Base-by-base conservation (phyloP, 345 rosid species). In the Bretschneidera sinensis region DNA sequence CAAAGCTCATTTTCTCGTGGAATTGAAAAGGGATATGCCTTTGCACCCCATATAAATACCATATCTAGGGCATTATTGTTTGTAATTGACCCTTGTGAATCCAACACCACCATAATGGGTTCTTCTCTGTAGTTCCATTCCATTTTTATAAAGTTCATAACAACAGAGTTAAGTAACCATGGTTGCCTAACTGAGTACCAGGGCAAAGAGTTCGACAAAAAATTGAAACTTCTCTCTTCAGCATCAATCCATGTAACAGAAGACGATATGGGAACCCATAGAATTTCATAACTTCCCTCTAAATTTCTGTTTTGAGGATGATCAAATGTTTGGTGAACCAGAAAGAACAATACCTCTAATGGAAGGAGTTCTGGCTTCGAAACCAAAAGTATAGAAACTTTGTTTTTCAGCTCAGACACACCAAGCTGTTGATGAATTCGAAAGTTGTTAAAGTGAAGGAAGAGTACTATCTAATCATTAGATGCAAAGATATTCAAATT, bases 11-110 rank as follows among this genome's bases (percentile, higher is more conserved):
- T 64, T 76, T 91, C 92, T 69, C 78, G 79, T 4, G 78, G 56
- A 69, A 70, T 55, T 45, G 98, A 83, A 66, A 88, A 91, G 21
- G 95, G 98, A 51, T 76, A 85, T 43, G 95, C 92, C 51, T 55
- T 60, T 48, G 77, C 71, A 67, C 96, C 95, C 98, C 98, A 88
- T 18, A 86, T 79, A 57, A 77, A 45, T 50, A 83, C 69, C 91
- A 86, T 86, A 67, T 91, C 87, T 54, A 88, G 67, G 21, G 91
- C 91, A 59, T 86, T 85, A 56, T 58, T 62, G 69, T 88, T 81
- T 48, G 74, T 78, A 20, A 83, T 57, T 60, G 20, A 66, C 51
- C 96, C 98, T 13, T 71, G 55, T 5, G 78, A 19, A 73, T 86
- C 87, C 67, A 91, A 59, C 39, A 76, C 92, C 23, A 81, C 85